Conservation (phyloP, 2,329 filamentous ascomycete genomes). For the Aspergillus vadensis region DNA sequence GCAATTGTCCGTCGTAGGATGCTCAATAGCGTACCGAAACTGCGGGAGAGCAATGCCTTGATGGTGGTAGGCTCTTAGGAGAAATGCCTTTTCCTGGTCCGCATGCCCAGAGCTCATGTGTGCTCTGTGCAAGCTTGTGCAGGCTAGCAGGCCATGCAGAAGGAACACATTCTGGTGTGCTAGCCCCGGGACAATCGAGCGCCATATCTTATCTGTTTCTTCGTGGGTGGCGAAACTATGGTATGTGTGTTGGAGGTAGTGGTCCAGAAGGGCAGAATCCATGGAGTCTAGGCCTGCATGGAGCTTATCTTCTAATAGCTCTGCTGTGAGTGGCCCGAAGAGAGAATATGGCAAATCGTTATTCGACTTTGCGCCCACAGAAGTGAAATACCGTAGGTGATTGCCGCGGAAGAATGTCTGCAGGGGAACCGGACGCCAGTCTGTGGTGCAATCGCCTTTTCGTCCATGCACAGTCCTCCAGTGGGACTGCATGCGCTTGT, state of each 20-base stretch:
- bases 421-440: conserved; percentile 15
- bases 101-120: background rate
- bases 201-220: background rate
- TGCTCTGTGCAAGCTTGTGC: conserved; percentile 4
- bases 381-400: conserved; percentile 28
- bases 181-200: background rate
- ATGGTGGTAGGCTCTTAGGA: background rate
- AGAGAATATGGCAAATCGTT: background rate
- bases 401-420: conserved; percentile 35
- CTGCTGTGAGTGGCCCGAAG: background rate
- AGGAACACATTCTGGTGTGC: background rate
- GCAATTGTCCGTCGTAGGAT: background rate
- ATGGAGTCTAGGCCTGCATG: background rate
- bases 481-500: conserved; percentile 36
- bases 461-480: conserved; percentile 24
- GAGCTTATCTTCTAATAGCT: background rate
- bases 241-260: conserved; percentile 1
- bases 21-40: background rate
- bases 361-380: background rate
- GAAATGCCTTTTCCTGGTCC: background rate
- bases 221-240: background rate
- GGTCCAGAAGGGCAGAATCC: background rate
- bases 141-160: conserved; percentile 7
- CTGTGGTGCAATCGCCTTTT: conserved; percentile 6
- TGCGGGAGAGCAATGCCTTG: conserved; percentile 5